Evolutionary conservation across 148 eudicot species (phyloP).

Genomic region (Bassia scoparia): DNA sequence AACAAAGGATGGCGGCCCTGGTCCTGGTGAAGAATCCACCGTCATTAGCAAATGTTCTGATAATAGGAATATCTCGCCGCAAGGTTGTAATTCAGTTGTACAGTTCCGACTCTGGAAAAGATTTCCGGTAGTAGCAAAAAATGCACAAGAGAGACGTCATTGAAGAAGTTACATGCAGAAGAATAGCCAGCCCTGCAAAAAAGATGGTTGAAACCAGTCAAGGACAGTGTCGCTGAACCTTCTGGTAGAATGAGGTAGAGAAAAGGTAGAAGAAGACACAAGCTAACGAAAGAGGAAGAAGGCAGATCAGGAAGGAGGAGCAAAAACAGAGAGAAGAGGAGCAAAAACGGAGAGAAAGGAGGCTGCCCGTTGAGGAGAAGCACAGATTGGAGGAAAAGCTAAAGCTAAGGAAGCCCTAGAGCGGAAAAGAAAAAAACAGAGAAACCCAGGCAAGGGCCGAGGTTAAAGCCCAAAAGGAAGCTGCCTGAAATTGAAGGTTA

Average conservation of each 20-base stretch:
- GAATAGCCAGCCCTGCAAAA: slow-evolving; percentile 29
- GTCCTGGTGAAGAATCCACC: slow-evolving; percentile 65
- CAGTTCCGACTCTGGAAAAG: slow-evolving; percentile 24
- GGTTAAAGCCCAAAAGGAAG: slow-evolving; percentile 68
- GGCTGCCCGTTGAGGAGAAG: slow-evolving; percentile 66
- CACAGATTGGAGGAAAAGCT: slow-evolving; percentile 60
- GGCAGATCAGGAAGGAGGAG: slow-evolving; percentile 58
- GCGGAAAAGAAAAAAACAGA: slow-evolving; percentile 68
- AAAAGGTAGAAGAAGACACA: slow-evolving; percentile 31
- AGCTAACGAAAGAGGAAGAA: slow-evolving; percentile 56
- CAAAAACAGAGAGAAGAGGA: slow-evolving; percentile 44
- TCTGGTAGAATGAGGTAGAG: slow-evolving; percentile 32
- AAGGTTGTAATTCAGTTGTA: slow-evolving; percentile 26
- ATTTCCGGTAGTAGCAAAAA: slow-evolving; percentile 24
- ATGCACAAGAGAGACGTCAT: slow-evolving; percentile 23
- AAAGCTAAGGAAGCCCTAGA: slow-evolving; percentile 80
- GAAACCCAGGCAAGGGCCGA: slow-evolving; percentile 75
- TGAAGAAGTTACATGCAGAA: slow-evolving; percentile 33
- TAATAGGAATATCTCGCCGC: slow-evolving; percentile 30
- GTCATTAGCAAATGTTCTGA: slow-evolving; percentile 31
- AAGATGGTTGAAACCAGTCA: slow-evolving; percentile 27
- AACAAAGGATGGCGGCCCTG: slow-evolving; percentile 85
- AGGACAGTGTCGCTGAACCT: slow-evolving; percentile 27
- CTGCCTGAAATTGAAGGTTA: slow-evolving; percentile 84
- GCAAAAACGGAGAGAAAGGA: slow-evolving; percentile 35